These are phyloP conservation scores for Vanrija pseudolonga DNA, from an alignment of 1,284 basidiomycete species.

Conservation along the genomic window DNA sequence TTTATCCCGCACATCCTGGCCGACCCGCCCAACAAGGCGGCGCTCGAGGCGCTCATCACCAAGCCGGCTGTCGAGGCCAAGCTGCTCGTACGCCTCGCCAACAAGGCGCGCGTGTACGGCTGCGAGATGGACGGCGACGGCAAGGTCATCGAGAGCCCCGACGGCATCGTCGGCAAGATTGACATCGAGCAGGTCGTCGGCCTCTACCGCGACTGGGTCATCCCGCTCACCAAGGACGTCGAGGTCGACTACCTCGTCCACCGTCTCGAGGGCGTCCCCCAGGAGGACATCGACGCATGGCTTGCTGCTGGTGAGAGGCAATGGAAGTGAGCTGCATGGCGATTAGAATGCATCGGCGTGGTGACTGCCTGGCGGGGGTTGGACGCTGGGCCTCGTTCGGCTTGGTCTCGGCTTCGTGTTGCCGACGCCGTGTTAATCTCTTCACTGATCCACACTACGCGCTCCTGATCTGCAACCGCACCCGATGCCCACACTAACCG, in stretches of 20 bases:
- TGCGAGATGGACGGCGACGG: conserved; percentile 79
- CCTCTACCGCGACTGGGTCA: conserved; percentile 90
- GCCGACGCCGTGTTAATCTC: too few species aligned
- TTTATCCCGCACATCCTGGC: conserved; percentile 87
- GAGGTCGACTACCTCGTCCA: conserved; percentile 92
- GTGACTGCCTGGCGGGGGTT: too few species aligned
- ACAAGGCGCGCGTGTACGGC: conserved; percentile 90
- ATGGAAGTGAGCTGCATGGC: neutral
- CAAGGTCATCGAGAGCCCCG: conserved; percentile 49
- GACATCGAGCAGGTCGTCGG: conserved; percentile 89
- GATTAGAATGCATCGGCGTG: too few species aligned
- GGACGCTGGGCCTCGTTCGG: too few species aligned
- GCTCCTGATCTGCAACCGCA: too few species aligned
- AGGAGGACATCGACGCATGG: conserved; percentile 72
- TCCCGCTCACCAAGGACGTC: conserved; percentile 95
- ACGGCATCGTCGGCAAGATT: conserved; percentile 61
- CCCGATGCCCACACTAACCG: too few species aligned
- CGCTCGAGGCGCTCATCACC: conserved; percentile 81
- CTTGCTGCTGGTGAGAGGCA: conserved; percentile 25
- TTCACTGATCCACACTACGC: too few species aligned
- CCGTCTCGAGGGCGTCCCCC: conserved; percentile 73
- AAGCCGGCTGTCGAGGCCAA: conserved; percentile 92
- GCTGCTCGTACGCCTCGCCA: conserved; percentile 77
- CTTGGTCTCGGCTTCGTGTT: too few species aligned
- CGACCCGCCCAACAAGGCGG: conserved; percentile 61